Conservation (phyloP, 768 basidiomycete genomes). For the Suillus bovinus region DNA sequence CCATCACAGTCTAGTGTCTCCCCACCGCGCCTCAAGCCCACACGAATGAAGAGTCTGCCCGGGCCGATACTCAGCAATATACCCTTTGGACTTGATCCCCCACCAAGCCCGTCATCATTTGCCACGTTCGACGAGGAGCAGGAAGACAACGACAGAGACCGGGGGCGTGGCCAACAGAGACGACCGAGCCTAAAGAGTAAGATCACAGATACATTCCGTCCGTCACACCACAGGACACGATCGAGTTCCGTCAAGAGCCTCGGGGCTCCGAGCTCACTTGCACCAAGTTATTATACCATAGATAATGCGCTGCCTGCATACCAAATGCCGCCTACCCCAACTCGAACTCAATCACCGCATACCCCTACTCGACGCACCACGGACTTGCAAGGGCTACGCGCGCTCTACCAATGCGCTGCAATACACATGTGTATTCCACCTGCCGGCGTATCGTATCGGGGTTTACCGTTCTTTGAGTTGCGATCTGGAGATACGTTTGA, state of each 20-base stretch:
- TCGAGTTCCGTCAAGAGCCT: slow-evolving; percentile 35
- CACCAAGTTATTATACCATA: slow-evolving; percentile 22
- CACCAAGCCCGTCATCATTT: slow-evolving; percentile 30
- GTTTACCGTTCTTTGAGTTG: slow-evolving; percentile 78
- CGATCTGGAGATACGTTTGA: slow-evolving; percentile 60
- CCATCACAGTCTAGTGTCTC: not conserved
- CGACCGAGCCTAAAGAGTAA: slow-evolving; percentile 35
- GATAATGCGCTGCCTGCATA: slow-evolving; percentile 25
- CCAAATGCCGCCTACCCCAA: slow-evolving; percentile 14
- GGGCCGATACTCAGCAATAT: slow-evolving; percentile 25
- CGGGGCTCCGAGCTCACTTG: slow-evolving; percentile 31
- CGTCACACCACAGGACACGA: slow-evolving; percentile 33
- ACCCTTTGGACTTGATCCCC: slow-evolving; percentile 23
- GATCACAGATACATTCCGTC: slow-evolving; percentile 32
- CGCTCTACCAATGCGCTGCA: slow-evolving; percentile 67
- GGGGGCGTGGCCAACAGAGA: slow-evolving; percentile 26
- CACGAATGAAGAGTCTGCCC: slow-evolving; percentile 57
- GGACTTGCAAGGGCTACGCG: slow-evolving; percentile 35
- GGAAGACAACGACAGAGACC: slow-evolving; percentile 26
- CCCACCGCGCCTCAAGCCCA: slow-evolving; percentile 13
- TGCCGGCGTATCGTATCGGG: slow-evolving; percentile 61
- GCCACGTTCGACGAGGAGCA: slow-evolving; percentile 25
- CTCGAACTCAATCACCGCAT: slow-evolving; percentile 21
- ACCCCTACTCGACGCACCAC: slow-evolving; percentile 29
- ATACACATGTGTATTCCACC: slow-evolving; percentile 72